These are phyloP conservation scores for Botrytis porri DNA, from an alignment of 2,329 filamentous ascomycete genomes.

Conservation along the genomic window DNA sequence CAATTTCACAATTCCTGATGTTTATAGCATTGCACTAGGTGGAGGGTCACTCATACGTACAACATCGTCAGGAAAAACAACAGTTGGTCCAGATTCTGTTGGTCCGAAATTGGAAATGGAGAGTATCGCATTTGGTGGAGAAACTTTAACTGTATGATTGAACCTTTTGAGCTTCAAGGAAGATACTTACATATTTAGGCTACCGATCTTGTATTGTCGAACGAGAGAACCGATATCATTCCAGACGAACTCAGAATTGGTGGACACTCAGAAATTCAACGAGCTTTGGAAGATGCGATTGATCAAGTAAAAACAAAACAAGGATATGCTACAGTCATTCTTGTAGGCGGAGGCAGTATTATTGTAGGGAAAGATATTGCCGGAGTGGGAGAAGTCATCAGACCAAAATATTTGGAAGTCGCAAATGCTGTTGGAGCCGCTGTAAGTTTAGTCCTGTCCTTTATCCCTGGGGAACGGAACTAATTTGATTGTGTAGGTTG, in stretches of 20 bases:
- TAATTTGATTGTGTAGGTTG: conserved; percentile 29
- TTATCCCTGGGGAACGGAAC: not conserved
- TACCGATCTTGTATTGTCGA: conserved; percentile 29
- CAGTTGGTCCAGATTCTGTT: conserved; percentile 56
- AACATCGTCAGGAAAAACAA: conserved; percentile 46
- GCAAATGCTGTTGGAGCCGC: conserved; percentile 61
- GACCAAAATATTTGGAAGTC: conserved; percentile 51
- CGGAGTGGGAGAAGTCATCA: conserved; percentile 50
- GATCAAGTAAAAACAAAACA: conserved; percentile 57
- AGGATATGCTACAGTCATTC: conserved; percentile 49
- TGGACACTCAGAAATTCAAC: conserved; percentile 31
- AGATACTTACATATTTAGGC: conserved; percentile 41
- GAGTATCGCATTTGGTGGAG: conserved; percentile 52
- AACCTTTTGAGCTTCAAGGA: conserved; percentile 25
- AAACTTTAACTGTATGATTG: conserved; percentile 49
- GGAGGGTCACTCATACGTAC: conserved; percentile 48
- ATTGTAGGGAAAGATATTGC: conserved; percentile 46
- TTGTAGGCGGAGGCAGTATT: conserved; percentile 57
- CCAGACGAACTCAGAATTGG: conserved; percentile 21
- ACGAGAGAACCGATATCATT: conserved; percentile 19
- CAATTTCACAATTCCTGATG: conserved; percentile 56
- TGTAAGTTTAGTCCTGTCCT: conserved; percentile 39
- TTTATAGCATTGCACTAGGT: conserved; percentile 55
- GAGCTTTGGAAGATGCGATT: conserved; percentile 51
- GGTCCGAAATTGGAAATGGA: conserved; percentile 50